Conservation (phyloP, 768 basidiomycete species). For the Termitomyces bulborhizus region DNA sequence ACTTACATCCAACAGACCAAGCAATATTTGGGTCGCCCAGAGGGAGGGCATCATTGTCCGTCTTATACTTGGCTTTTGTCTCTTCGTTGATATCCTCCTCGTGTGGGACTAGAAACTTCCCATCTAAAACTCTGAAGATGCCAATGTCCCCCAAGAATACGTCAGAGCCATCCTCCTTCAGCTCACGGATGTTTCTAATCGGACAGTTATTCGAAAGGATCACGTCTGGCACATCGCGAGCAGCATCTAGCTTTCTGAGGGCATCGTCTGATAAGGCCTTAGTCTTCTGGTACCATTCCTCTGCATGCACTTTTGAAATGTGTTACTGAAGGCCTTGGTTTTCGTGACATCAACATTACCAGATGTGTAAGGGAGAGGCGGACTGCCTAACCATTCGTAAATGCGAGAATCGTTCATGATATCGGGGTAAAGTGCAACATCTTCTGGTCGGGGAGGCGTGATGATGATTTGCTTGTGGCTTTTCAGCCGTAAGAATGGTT, state of each 20-base stretch:
- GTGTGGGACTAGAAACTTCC: conserved; percentile 9
- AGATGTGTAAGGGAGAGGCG: conserved; percentile 48
- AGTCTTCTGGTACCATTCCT: conserved; percentile 20
- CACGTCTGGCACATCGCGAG: conserved; percentile 16
- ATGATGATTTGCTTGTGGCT: conserved; percentile 50
- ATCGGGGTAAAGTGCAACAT: conserved; percentile 18
- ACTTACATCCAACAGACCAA: conserved; percentile 58
- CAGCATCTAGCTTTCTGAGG: conserved; percentile 25
- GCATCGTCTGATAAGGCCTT: conserved; percentile 23
- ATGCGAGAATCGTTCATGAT: conserved; percentile 47
- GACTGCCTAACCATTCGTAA: conserved; percentile 35
- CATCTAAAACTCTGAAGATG: conserved; percentile 26
- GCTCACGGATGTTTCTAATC: conserved; percentile 45
- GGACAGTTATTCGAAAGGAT: conserved; percentile 40
- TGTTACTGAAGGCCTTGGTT: not conserved
- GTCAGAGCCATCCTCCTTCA: conserved; percentile 51
- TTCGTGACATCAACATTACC: conserved; percentile 16
- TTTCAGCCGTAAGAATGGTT: conserved; percentile 45
- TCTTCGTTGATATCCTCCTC: conserved; percentile 24
- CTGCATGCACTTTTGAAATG: conserved; percentile 26
- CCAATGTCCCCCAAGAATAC: conserved; percentile 44
- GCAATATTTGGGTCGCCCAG: conserved; percentile 49
- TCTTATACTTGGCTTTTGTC: conserved; percentile 27
- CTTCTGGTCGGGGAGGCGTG: conserved; percentile 45
- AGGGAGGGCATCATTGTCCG: conserved; percentile 33